These are phyloP conservation scores for Biscutella laevigata DNA, from an alignment of 441 rosid species.

Conservation along the genomic window DNA sequence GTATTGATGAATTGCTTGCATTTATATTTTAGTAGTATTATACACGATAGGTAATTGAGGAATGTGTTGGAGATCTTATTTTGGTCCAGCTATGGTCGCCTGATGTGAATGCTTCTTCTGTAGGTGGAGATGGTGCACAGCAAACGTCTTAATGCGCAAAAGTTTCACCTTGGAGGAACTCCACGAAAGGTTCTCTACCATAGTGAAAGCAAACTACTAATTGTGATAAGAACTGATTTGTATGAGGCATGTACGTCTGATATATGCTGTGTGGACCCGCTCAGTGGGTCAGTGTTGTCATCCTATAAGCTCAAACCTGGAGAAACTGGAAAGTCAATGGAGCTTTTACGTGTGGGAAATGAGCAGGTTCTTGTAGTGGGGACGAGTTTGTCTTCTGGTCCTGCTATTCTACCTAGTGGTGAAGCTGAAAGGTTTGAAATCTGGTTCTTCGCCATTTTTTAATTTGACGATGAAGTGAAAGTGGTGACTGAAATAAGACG, in stretches of 20 bases:
- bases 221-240: constrained; percentile 91
- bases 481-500: constrained; percentile 11
- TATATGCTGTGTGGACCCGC: constrained; percentile 82
- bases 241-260: constrained; percentile 62
- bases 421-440: constrained; percentile 86
- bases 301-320: constrained; percentile 68
- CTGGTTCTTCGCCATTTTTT: constrained; percentile 10
- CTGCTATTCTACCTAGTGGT: constrained; percentile 90
- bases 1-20: constrained; percentile 1
- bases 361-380: constrained; percentile 84
- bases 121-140: constrained; percentile 96
- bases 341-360: constrained; percentile 69
- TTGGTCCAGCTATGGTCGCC: constrained; percentile 8
- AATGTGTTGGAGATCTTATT: constrained; percentile 1
- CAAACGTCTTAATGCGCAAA: constrained; percentile 85
- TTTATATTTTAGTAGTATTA: constrained; percentile 2
- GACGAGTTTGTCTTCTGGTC: constrained; percentile 83
- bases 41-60: background rate
- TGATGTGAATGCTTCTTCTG: constrained; percentile 25
- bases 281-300: constrained; percentile 65
- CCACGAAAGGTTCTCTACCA: constrained; percentile 89
- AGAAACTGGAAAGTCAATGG: constrained; percentile 95
- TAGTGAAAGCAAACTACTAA: constrained; percentile 64
- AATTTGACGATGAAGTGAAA: constrained; percentile 6
- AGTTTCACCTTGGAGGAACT: constrained; percentile 92